A percentile compares a stretch with the other conserved stretches of the same genome.
Conservation (phyloP, 768 basidiomycete genomes). For the Tulasnella calospora region DNA sequence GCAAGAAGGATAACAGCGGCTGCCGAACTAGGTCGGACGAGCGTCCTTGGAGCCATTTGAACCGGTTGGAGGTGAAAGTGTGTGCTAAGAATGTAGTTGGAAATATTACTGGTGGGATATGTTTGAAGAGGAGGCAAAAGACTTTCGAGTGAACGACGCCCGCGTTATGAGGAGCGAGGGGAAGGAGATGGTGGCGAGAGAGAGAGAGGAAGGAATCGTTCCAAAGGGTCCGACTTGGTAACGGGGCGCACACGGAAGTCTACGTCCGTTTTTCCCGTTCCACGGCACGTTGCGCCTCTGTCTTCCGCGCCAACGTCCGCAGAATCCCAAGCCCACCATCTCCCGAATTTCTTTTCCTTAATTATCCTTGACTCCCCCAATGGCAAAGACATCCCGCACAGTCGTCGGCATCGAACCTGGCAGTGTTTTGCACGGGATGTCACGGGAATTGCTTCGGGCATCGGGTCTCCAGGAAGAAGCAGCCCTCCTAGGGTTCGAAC, state of each 20-base stretch:
- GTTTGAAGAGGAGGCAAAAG: background rate
- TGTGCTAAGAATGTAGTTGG: background rate
- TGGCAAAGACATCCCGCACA: background rate
- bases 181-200: background rate
- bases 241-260: background rate
- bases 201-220: background rate
- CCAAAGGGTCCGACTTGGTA: background rate
- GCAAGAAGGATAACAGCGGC: background rate
- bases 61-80: background rate
- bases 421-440: background rate
- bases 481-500: background rate
- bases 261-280: background rate
- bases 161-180: background rate
- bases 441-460: background rate
- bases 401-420: background rate
- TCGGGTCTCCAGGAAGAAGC: background rate
- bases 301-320: background rate
- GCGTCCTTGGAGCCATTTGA: slow-evolving; percentile 1
- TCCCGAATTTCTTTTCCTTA: background rate
- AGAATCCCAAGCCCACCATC: background rate
- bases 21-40: background rate
- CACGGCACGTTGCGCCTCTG: background rate
- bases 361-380: background rate
- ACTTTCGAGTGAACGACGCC: background rate
- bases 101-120: background rate